Evolutionary conservation across 345 rosid species (phyloP).

Genomic region (Melastoma malabathricum): DNA sequence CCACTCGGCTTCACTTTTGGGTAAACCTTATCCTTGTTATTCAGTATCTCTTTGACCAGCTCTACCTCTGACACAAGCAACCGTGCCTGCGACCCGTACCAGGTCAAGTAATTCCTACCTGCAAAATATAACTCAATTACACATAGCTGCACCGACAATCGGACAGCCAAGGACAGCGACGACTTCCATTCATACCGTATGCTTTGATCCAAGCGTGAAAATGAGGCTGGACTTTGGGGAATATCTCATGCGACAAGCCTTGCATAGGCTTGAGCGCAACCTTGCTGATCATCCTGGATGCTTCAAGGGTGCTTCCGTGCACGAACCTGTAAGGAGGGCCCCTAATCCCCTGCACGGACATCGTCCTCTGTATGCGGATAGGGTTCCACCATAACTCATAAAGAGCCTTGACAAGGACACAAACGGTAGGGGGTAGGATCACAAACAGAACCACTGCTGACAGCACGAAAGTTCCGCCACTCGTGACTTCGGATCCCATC

Average conservation of each 20-base stretch:
- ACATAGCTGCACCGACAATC: too few relatives aligned
- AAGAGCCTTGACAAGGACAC: constrained; percentile 1
- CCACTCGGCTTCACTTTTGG: neutral
- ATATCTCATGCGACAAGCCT: constrained; percentile 5
- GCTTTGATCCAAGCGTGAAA: constrained; percentile 5
- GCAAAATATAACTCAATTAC: neutral
- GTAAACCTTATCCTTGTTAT: constrained; percentile 2
- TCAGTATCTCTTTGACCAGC: constrained; percentile 5
- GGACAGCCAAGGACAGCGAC: neutral
- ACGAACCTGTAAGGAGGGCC: constrained; percentile 9
- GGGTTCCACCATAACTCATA: constrained; percentile 16
- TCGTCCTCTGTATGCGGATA: constrained; percentile 4
- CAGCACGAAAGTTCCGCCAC: too few relatives aligned
- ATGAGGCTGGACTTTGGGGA: constrained; percentile 8
- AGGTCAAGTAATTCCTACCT: constrained; percentile 4
- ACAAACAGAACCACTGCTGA: too few relatives aligned
- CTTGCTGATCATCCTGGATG: neutral
- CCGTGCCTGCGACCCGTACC: constrained; percentile 2
- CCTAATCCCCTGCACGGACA: constrained; percentile 11
- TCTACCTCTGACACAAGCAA: constrained; percentile 1
- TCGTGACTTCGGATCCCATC: too few relatives aligned
- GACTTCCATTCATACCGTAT: constrained; percentile 1
- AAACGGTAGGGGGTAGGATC: too few relatives aligned
- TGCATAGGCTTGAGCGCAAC: constrained; percentile 1
- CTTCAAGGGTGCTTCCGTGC: constrained; percentile 16